A percentile compares a stretch with the other conserved stretches of the same genome.
Evolutionary conservation across 2,329 filamentous ascomycete species (phyloP).

Genomic region (Aspergillus sp.): DNA sequence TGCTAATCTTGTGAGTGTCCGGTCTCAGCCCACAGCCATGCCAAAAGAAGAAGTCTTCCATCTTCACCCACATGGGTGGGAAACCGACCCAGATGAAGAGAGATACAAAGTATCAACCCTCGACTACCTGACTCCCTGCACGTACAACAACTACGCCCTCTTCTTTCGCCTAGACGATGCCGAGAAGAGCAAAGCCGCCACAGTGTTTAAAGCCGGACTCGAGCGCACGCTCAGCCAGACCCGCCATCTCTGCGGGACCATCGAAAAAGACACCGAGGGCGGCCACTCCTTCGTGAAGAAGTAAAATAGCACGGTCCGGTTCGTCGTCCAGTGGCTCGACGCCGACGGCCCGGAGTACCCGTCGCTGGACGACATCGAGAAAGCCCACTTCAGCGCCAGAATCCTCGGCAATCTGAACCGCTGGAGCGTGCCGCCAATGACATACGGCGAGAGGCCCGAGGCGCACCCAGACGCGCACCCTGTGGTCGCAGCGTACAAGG

Average conservation of each 20-base stretch:
- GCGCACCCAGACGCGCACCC: constrained; percentile 34
- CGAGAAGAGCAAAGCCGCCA: constrained; percentile 24
- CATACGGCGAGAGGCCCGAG: constrained; percentile 30
- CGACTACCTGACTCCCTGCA: constrained; percentile 30
- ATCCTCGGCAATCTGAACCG: constrained; percentile 32
- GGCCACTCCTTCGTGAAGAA: constrained; percentile 39
- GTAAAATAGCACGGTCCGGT: constrained; percentile 31
- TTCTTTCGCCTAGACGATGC: constrained; percentile 39
- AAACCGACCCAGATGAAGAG: constrained; percentile 38
- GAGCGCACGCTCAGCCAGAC: constrained; percentile 37
- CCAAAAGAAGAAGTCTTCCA: constrained; percentile 25
- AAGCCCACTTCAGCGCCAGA: constrained; percentile 31
- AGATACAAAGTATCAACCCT: constrained; percentile 37
- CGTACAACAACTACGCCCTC: constrained; percentile 40
- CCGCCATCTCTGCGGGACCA: constrained; percentile 38
- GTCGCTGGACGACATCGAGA: constrained; percentile 39
- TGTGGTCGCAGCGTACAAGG: constrained; percentile 37
- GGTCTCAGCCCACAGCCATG: constrained; percentile 18
- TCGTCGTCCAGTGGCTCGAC: constrained; percentile 41
- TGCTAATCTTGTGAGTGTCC: too few relatives aligned
- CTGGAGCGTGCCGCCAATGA: constrained; percentile 39
- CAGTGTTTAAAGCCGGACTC: constrained; percentile 33
- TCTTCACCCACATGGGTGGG: constrained; percentile 36
- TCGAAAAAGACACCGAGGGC: constrained; percentile 38
- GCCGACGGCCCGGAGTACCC: constrained; percentile 29